Evolutionary conservation across 306 rosid genomes (phyloP).

Genomic region (Crataegus laevigata): DNA sequence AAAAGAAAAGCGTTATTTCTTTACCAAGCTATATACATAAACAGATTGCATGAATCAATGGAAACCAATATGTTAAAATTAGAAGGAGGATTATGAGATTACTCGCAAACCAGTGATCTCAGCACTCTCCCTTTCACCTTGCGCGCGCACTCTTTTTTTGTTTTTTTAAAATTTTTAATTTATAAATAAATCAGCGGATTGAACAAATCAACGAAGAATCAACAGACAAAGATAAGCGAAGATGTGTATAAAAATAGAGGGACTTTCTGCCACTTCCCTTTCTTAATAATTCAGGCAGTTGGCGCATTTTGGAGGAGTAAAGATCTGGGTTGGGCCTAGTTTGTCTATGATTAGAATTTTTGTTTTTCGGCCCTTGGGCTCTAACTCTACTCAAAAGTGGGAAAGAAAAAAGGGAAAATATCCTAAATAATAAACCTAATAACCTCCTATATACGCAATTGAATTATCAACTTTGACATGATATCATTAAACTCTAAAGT

Average conservation of each 20-base stretch:
- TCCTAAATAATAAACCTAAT: neutral
- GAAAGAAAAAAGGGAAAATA: neutral
- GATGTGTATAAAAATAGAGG: too few relatives aligned
- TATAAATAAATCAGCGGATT: too few relatives aligned
- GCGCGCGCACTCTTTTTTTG: fast-evolving
- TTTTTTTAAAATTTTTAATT: too few relatives aligned
- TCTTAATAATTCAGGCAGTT: too few relatives aligned
- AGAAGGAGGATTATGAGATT: neutral
- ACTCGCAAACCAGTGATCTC: neutral
- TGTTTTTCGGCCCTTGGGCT: neutral
- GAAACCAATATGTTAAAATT: neutral
- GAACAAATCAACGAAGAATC: too few relatives aligned
- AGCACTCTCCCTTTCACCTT: too few relatives aligned
- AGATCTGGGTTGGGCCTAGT: neutral
- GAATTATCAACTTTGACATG: too few relatives aligned
- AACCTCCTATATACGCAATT: too few relatives aligned
- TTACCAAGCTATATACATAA: neutral
- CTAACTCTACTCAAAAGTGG: neutral
- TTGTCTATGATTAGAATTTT: neutral
- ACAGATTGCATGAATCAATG: neutral
- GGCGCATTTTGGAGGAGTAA: neutral
- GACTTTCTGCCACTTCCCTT: too few relatives aligned
- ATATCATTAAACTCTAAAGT: too few relatives aligned
- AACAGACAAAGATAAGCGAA: too few relatives aligned
- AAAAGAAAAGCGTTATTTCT: too few relatives aligned